Percentiles rank a stretch among this genome's conserved stretches.
These are phyloP conservation scores for Elongisporangium senticosum DNA, from an alignment of 352 stramenopile genomes.

Conservation along the genomic window DNA sequence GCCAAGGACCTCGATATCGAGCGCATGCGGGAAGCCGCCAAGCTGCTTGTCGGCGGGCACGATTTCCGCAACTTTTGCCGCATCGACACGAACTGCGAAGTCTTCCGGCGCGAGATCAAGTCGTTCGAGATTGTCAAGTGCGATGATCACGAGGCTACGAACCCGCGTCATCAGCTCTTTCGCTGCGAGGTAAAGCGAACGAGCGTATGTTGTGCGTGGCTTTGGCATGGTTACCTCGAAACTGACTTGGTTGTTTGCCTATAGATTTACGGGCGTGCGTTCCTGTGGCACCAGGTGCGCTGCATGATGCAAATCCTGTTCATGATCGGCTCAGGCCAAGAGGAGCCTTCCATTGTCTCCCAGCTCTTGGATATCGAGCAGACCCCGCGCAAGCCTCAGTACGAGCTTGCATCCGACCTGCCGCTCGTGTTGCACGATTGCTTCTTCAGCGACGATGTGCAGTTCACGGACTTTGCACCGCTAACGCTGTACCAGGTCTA, in stretches of 20 bases:
- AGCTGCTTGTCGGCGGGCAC: conserved; percentile 90
- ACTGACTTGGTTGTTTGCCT: conserved; percentile 4
- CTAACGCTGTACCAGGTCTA: conserved; percentile 73
- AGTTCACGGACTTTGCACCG: conserved; percentile 44
- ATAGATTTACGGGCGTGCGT: conserved; percentile 89
- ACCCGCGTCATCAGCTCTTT: conserved; percentile 60
- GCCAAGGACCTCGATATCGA: conserved; percentile 59
- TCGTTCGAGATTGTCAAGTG: conserved; percentile 84
- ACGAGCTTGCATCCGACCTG: conserved; percentile 93
- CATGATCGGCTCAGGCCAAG: conserved; percentile 89
- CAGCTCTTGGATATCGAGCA: conserved; percentile 90
- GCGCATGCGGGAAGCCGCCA: conserved; percentile 86
- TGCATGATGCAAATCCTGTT: conserved; percentile 98
- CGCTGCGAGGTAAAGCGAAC: conserved; percentile 39
- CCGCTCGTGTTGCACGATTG: conserved; percentile 98
- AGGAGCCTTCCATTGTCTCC: conserved; percentile 87
- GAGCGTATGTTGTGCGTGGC: background rate
- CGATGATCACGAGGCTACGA: conserved; percentile 23
- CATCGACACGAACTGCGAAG: conserved; percentile 97
- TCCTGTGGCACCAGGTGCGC: conserved; percentile 99
- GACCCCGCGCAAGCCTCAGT: conserved; percentile 87
- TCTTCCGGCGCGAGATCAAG: conserved; percentile 87
- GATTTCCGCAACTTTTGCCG: conserved; percentile 99
- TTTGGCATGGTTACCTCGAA: too few species aligned
- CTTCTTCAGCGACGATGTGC: conserved; percentile 86